Evolutionary conservation across 2,329 filamentous ascomycete species (phyloP), one percentile per base, ranked within the genome.

Genomic region (Colletotrichum tabaci): DNA sequence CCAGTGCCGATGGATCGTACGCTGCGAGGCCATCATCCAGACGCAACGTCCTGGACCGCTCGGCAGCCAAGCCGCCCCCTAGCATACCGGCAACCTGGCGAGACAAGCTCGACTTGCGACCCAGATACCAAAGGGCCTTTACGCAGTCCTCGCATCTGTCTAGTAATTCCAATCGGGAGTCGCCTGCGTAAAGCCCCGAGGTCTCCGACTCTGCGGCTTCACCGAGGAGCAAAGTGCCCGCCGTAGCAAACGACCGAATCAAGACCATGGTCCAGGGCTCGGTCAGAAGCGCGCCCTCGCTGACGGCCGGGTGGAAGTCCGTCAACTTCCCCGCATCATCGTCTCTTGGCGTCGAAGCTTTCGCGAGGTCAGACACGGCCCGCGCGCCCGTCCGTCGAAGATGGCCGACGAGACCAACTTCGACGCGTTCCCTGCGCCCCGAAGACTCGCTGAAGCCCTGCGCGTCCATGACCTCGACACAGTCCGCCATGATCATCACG

Each of bases 41-140:
- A 81, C 92, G 92, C 86, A 94, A 94, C 15, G 93, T 91, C 83
- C 93, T 87, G 93, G 3, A 91, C 93, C 40, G 92, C n/a, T 68
- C 92, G 79, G 94, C 92, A 78, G 94, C 94, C 79, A 93, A 82
- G 77, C 90, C 92, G 81, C 94, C 92, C 10, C 91, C 93, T 9
- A 94, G 82, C 74, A 94, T 93, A 8, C 21, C 46, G 15, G 68
- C 68, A 6, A 71, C 58, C 18, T 68, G 58, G 4, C 58, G n/a
- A 0, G 68, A 68, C 5, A 71, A 7, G 16, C 52, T 60, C 3
- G 68, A 71, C 75, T 89, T 90, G 68, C 84, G 84, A 2, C 87
- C 87, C 21, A 90, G 78, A 64, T 86, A 86, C 82, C 86, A 87
- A 35, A 90, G 79, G 3, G 87, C 87, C 75, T 83, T 83, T 21